Conservation (phyloP, 2,329 filamentous ascomycete species). For the Bisporella sp. region DNA sequence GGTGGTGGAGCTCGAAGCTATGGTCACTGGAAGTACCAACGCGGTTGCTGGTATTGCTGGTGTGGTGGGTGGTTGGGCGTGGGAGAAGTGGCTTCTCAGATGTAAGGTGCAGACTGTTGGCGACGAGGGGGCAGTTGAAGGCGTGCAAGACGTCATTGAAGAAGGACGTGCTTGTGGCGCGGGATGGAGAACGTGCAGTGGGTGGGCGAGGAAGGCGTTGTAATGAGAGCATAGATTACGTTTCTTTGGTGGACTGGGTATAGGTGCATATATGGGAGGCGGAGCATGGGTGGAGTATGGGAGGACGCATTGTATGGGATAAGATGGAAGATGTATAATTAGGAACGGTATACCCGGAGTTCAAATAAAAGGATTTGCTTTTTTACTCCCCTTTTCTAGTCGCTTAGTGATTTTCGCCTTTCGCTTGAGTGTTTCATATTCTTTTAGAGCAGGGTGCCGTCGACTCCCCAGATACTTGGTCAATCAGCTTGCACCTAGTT, state of each 20-base stretch:
- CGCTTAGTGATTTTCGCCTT: too few species aligned
- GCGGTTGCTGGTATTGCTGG: slow-evolving; percentile 71
- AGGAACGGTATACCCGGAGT: background rate
- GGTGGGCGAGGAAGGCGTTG: slow-evolving; percentile 56
- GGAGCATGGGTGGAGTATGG: background rate
- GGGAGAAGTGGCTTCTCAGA: slow-evolving; percentile 94
- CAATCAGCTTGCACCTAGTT: too few species aligned
- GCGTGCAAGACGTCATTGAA: slow-evolving; percentile 54
- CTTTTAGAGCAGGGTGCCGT: too few species aligned
- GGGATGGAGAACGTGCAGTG: slow-evolving; percentile 54
- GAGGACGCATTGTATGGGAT: background rate
- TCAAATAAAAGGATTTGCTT: background rate
- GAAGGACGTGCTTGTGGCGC: slow-evolving; percentile 54
- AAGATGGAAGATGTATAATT: background rate
- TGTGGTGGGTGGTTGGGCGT: slow-evolving; percentile 79
- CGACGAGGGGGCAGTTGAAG: slow-evolving; percentile 53
- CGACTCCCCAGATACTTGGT: too few species aligned
- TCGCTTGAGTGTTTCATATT: too few species aligned
- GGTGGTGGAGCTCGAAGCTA: slow-evolving; percentile 50
- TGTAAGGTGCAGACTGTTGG: slow-evolving; percentile 82
- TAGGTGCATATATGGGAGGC: background rate
- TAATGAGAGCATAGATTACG: background rate
- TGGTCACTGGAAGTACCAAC: slow-evolving; percentile 60
- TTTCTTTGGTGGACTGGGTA: background rate
- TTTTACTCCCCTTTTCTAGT: background rate